These are phyloP conservation scores for Colletotrichum paranaense DNA, from an alignment of 2,329 filamentous ascomycete species.

Conservation along the genomic window DNA sequence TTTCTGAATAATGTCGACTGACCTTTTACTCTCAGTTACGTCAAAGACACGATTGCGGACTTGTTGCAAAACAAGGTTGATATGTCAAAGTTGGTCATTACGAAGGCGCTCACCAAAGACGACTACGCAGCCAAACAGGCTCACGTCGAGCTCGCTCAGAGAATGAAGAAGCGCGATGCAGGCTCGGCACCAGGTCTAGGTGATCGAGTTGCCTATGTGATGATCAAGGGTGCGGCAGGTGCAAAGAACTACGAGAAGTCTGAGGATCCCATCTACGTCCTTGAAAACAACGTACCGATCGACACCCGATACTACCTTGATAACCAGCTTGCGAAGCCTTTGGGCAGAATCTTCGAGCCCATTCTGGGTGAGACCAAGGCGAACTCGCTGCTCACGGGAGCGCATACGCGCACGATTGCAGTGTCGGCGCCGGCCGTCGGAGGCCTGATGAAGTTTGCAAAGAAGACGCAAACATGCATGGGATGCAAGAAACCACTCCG, in stretches of 20 bases:
- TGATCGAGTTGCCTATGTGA: slow-evolving; percentile 98
- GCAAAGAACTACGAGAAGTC: slow-evolving; percentile 97
- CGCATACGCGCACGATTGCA: slow-evolving; percentile 93
- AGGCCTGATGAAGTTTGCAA: slow-evolving; percentile 97
- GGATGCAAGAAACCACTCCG: slow-evolving; percentile 97
- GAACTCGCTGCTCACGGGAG: slow-evolving; percentile 85
- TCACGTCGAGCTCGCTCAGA: slow-evolving; percentile 92
- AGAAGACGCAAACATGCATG: slow-evolving; percentile 98
- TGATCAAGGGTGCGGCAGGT: slow-evolving; percentile 89
- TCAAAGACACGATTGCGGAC: slow-evolving; percentile 95
- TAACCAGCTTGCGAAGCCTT: slow-evolving; percentile 95
- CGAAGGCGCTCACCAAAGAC: slow-evolving; percentile 92
- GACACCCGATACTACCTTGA: slow-evolving; percentile 99
- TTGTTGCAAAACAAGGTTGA: slow-evolving; percentile 97
- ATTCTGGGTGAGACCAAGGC: slow-evolving; percentile 96
- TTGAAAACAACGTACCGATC: slow-evolving; percentile 97
- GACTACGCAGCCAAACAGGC: slow-evolving; percentile 94
- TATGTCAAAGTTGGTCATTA: slow-evolving; percentile 99
- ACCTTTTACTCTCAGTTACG: slow-evolving; percentile 72
- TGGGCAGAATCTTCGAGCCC: slow-evolving; percentile 96
- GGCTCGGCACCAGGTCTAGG: slow-evolving; percentile 93
- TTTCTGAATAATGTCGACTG: slow-evolving; percentile 33
- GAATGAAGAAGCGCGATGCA: slow-evolving; percentile 96
- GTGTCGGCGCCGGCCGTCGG: slow-evolving; percentile 92
- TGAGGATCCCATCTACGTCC: slow-evolving; percentile 95